These are phyloP conservation scores for Diplodia scrobiculata DNA, from an alignment of 2,329 filamentous ascomycete genomes.

Conservation along the genomic window DNA sequence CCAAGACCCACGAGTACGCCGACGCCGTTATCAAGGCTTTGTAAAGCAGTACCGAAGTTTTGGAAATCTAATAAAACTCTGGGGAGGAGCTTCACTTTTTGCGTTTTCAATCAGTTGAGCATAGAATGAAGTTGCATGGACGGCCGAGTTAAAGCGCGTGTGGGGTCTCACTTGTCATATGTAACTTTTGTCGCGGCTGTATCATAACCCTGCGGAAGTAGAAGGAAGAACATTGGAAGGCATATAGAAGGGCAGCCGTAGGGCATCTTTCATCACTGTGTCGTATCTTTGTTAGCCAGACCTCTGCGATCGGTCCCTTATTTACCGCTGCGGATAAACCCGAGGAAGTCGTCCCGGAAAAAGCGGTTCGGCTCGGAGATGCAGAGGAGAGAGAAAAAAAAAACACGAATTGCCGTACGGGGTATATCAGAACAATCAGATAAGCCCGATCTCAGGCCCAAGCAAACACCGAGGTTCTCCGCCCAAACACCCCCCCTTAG, in stretches of 20 bases:
- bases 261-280: neutral
- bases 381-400: neutral
- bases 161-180: slow-evolving; percentile 10
- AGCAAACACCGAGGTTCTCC: slow-evolving; percentile 4
- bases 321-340: neutral
- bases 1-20: slow-evolving; percentile 94
- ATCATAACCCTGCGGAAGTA: slow-evolving; percentile 17
- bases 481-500: neutral
- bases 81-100: neutral
- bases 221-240: slow-evolving; percentile 10
- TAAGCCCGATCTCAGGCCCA: slow-evolving; percentile 10
- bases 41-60: slow-evolving; percentile 18
- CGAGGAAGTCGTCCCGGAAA: neutral
- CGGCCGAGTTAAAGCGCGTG: neutral
- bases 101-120: neutral
- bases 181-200: slow-evolving; percentile 23
- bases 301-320: neutral
- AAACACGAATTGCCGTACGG: slow-evolving; percentile 24
- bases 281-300: neutral
- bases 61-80: slow-evolving; percentile 3
- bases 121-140: slow-evolving; percentile 15
- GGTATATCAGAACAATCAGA: slow-evolving; percentile 27
- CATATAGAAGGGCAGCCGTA: neutral
- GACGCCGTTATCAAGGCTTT: slow-evolving; percentile 79
- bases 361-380: neutral